Evolutionary conservation across 768 basidiomycete species (phyloP).

Genomic region (Pulveroboletus sp.): DNA sequence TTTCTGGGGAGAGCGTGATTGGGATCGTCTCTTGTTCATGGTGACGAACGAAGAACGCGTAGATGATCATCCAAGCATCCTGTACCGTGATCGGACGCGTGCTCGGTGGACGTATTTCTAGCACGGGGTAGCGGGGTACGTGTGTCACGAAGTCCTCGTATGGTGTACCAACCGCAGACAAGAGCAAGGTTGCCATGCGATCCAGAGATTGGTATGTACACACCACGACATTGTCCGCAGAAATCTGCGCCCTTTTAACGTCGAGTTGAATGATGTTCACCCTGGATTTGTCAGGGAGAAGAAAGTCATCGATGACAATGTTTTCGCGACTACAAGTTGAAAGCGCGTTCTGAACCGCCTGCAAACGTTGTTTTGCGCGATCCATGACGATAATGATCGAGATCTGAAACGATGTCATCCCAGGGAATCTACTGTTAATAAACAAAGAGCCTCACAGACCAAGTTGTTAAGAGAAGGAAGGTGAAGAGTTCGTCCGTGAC

Average conservation of each 20-base stretch:
- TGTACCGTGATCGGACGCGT: slow-evolving; percentile 20
- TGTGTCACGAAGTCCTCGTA: slow-evolving; percentile 18
- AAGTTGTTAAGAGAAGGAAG: too few species aligned
- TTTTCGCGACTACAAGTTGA: neutral
- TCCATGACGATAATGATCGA: slow-evolving; percentile 6
- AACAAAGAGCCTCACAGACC: too few species aligned
- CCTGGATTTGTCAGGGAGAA: slow-evolving; percentile 17
- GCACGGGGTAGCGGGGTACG: slow-evolving; percentile 19
- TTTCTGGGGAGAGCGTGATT: slow-evolving; percentile 26
- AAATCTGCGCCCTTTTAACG: neutral
- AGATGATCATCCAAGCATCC: slow-evolving; percentile 41
- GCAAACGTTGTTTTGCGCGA: slow-evolving; percentile 2
- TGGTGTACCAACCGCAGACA: slow-evolving; percentile 21
- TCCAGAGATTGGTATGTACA: slow-evolving; percentile 14
- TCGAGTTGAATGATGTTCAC: neutral
- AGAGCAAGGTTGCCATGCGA: slow-evolving; percentile 6
- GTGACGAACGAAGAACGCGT: slow-evolving; percentile 40
- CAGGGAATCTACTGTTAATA: too few species aligned
- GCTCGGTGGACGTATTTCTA: slow-evolving; percentile 9
- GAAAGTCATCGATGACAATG: neutral
- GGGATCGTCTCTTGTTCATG: slow-evolving; percentile 43
- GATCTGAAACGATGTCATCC: too few species aligned
- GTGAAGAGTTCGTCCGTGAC: too few species aligned
- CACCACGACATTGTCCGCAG: slow-evolving; percentile 6
- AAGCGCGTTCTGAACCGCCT: slow-evolving; percentile 14